phyloP scores from a whole-genome alignment of 1,139 yeast genomes.

The Pichia cactophila region DNA sequence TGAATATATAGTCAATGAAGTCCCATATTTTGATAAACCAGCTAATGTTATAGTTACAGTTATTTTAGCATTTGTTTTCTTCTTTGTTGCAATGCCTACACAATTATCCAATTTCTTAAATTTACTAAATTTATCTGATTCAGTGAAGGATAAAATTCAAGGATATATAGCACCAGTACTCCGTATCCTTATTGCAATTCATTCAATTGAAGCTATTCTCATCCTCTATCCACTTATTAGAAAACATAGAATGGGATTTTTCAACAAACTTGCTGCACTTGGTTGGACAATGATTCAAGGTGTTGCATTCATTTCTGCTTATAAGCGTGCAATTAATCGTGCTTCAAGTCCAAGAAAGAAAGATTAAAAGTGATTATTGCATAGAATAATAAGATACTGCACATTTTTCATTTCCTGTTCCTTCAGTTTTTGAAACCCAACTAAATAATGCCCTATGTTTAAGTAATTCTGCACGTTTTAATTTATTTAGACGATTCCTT shows the following conservation, averaged over 20 bases:
- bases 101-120: constrained; percentile 26
- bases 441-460: constrained; percentile 44
- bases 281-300: constrained; percentile 52
- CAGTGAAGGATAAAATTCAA: constrained; percentile 1
- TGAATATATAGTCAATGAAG: constrained; percentile 44
- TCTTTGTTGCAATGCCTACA: constrained; percentile 20
- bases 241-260: constrained; percentile 50
- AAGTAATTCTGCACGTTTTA: constrained; percentile 31
- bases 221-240: constrained; percentile 38
- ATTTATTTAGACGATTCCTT: constrained; percentile 19
- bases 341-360: constrained; percentile 15
- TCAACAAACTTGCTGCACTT: constrained; percentile 42
- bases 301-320: constrained; percentile 38
- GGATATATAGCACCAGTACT: constrained; percentile 19
- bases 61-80: constrained; percentile 26
- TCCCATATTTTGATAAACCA: constrained; percentile 15
- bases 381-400: constrained; percentile 17
- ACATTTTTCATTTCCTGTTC: constrained; percentile 12
- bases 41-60: constrained; percentile 6
- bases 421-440: constrained; percentile 30
- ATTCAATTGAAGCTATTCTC: constrained; percentile 38
- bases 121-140: constrained; percentile 22
- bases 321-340: constrained; percentile 26
- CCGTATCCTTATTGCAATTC: constrained; percentile 32
- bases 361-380: constrained; percentile 4